Base-by-base conservation (phyloP, 352 stramenopile genomes). In the Pythium oligandrum region DNA sequence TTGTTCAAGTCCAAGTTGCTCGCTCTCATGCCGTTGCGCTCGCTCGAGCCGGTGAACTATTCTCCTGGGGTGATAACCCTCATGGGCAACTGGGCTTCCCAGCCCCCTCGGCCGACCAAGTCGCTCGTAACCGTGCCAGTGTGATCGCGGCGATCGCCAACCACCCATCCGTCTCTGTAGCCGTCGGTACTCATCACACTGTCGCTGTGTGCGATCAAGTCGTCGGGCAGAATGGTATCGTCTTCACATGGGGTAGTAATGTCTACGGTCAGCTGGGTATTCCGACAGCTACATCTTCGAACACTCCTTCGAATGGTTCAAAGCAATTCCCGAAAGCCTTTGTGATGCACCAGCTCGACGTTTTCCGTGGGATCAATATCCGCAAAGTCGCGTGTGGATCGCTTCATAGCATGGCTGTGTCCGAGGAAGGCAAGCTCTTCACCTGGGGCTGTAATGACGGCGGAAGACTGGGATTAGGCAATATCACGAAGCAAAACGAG, bases 31-130 rank as follows among this genome's bases (percentile, higher is more conserved):
- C 63, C 0, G 66, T 97, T 44, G 91, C 80, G 12, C 64, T 96
- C 4, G 86, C 86, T 2, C 67, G 79, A 3, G 78, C 88, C 17
- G 96, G 96, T 0, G 66, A 86, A 32, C 84, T 98, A 4, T 98
- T 97, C 57, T 91, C 86, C 4, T 99, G 95, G 91, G 96, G 96
- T 11, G 93, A 90, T 56, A 97, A 97, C 55, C 92, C 98, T 50
- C 88, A 98, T 37, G 80, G 82, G 11, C 73, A 83, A 7, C 71
- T 91, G 26, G 82, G 84, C 9, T 79, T 83, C 49, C 57, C 53
- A 8, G 64, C 63, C 6, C 63, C 74, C 11, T 73, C 59, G n/a
- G 61, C 74, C 6, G 78, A 74, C 3, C 57, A 76, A 0, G 76
- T 88, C 3, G 71, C 74, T 10, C 63, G 66, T 11, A 83, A 87